Evolutionary conservation across 2,329 filamentous ascomycete genomes (phyloP).

Genomic region (Neonectria faginata): DNA sequence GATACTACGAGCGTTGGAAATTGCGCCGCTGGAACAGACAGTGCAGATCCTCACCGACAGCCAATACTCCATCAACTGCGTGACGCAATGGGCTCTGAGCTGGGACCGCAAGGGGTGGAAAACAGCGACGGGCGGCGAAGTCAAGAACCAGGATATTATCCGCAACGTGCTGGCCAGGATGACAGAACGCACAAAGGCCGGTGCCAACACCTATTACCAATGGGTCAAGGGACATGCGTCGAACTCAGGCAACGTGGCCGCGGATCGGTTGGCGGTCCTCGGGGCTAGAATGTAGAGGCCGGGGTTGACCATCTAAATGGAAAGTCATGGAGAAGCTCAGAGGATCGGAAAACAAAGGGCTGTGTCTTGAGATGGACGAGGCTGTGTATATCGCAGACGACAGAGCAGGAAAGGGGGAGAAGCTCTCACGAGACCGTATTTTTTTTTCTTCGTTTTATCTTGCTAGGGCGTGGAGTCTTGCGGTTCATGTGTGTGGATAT

Average conservation of each 20-base stretch:
- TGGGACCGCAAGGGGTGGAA: slow-evolving; percentile 85
- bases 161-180: slow-evolving; percentile 78
- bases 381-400: slow-evolving; percentile 18
- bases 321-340: not conserved
- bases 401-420: slow-evolving; percentile 5
- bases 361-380: slow-evolving; percentile 23
- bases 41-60: slow-evolving; percentile 90
- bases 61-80: slow-evolving; percentile 89
- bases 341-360: not conserved
- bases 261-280: slow-evolving; percentile 79
- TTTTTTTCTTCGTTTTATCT: slow-evolving; percentile 6
- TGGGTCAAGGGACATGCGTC: slow-evolving; percentile 91
- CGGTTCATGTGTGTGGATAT: slow-evolving; percentile 1
- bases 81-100: slow-evolving; percentile 82
- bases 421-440: not conserved
- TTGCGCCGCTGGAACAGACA: slow-evolving; percentile 73
- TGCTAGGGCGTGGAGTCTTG: slow-evolving; percentile 13
- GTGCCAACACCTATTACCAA: slow-evolving; percentile 75
- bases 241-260: slow-evolving; percentile 80
- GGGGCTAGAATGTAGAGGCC: slow-evolving; percentile 49
- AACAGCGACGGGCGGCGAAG: slow-evolving; percentile 75
- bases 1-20: slow-evolving; percentile 84
- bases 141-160: slow-evolving; percentile 90
- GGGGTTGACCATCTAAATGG: not conserved
- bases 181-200: slow-evolving; percentile 71